Evolutionary conservation across 1,284 basidiomycete species (phyloP).

Genomic region (Rhodotorula sp.): DNA sequence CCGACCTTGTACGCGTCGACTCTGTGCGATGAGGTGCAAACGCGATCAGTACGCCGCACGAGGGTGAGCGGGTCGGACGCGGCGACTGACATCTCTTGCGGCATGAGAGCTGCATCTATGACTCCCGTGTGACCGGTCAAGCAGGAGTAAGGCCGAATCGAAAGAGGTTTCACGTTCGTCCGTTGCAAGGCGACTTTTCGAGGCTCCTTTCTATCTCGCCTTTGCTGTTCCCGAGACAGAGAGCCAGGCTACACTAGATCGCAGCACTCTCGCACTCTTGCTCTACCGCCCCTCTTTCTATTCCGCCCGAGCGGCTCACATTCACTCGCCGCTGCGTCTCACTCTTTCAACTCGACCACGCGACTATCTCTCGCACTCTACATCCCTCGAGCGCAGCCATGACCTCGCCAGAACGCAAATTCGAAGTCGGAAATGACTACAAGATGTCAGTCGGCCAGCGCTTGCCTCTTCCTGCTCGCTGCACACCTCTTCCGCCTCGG

Average conservation of each 20-base stretch:
- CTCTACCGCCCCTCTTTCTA: neutral
- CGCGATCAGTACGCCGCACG: neutral
- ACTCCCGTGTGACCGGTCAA: neutral
- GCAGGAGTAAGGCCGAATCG: too few species aligned
- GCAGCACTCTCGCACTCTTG: neutral
- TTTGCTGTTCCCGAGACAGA: neutral
- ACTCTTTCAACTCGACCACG: neutral
- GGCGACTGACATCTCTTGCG: conserved; percentile 9
- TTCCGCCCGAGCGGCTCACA: neutral
- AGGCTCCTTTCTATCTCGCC: neutral
- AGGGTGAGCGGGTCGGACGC: neutral
- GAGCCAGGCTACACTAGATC: neutral
- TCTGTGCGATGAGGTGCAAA: conserved; percentile 41
- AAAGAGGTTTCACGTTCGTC: too few species aligned
- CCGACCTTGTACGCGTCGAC: conserved; percentile 74
- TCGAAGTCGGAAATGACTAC: conserved; percentile 43
- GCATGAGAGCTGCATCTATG: neutral
- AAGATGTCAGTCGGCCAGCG: conserved; percentile 30
- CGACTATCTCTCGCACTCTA: neutral
- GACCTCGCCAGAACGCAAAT: conserved; percentile 40
- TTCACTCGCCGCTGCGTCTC: neutral
- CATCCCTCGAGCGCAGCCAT: neutral
- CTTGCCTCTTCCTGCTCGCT: neutral
- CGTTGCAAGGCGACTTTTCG: too few species aligned
- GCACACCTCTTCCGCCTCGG: neutral